Percentiles rank a stretch among this genome's conserved stretches.
These are phyloP conservation scores for Diaporthe caulivora DNA, from an alignment of 2,329 filamentous ascomycete genomes.

Conservation along the genomic window DNA sequence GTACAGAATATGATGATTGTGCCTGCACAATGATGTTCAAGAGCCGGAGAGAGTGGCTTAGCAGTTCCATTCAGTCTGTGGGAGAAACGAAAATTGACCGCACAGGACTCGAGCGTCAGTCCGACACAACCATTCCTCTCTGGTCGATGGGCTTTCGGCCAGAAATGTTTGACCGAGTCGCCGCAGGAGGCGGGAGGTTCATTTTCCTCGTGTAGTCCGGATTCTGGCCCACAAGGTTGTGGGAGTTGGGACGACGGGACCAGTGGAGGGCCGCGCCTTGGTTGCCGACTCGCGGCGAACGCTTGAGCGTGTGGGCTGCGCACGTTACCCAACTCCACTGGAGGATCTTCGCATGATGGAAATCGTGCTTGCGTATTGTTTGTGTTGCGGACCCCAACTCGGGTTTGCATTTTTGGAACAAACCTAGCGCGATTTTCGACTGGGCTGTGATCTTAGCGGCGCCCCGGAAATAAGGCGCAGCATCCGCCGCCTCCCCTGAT, in stretches of 20 bases:
- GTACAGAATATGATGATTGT: not conserved
- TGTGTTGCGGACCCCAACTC: not conserved
- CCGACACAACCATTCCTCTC: not conserved
- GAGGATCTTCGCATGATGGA: not conserved
- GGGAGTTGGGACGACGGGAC: not conserved
- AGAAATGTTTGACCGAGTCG: not conserved
- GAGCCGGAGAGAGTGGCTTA: not conserved
- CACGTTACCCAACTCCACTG: not conserved
- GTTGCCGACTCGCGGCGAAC: not conserved
- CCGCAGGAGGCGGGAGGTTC: not conserved
- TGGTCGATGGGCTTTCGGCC: not conserved
- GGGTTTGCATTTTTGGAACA: not conserved
- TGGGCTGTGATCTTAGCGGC: no score
- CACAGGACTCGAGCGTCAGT: conserved; percentile 1
- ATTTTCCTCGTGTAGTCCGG: not conserved
- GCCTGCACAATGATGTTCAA: conserved; percentile 1
- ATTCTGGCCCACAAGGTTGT: not conserved
- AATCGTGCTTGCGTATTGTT: not conserved
- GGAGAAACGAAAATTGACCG: not conserved
- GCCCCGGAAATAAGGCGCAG: no score
- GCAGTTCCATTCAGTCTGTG: not conserved
- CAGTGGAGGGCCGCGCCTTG: not conserved
- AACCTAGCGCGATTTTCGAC: not conserved
- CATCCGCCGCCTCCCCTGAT: not conserved
- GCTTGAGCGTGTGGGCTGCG: not conserved